Evolutionary conservation across 352 stramenopile species (phyloP).

Genomic region (Pythium scleroteichum): DNA sequence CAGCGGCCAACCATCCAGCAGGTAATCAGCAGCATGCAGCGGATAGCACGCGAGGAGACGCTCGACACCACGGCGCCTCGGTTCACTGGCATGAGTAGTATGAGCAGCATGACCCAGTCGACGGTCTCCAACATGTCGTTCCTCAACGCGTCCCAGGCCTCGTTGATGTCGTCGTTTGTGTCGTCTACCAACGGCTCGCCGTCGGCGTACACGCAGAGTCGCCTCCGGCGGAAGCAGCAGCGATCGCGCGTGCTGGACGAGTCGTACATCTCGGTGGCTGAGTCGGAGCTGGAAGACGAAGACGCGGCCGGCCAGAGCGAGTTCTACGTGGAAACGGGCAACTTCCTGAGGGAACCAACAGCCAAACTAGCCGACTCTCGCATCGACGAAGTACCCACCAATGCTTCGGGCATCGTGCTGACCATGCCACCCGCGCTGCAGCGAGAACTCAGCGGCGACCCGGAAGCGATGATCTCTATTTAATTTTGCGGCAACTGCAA

Average conservation of each 20-base stretch:
- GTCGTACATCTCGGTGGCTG: constrained; percentile 31
- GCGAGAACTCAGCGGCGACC: constrained; percentile 21
- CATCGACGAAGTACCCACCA: constrained; percentile 27
- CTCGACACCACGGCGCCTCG: constrained; percentile 48
- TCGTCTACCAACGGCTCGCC: constrained; percentile 13
- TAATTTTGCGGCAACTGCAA: constrained; percentile 13
- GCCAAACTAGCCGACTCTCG: constrained; percentile 23
- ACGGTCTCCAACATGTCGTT: constrained; percentile 30
- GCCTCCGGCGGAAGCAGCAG: constrained; percentile 15
- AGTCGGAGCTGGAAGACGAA: constrained; percentile 33
- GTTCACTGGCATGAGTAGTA: constrained; percentile 32
- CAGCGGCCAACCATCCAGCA: constrained; percentile 85
- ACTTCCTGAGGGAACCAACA: constrained; percentile 24
- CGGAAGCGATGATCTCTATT: constrained; percentile 35
- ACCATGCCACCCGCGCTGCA: constrained; percentile 15
- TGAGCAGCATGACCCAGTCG: constrained; percentile 31
- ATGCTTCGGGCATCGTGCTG: not conserved
- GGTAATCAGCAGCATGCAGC: constrained; percentile 81
- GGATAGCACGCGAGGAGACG: constrained; percentile 77
- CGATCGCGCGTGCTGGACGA: constrained; percentile 22
- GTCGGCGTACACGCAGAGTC: constrained; percentile 25
- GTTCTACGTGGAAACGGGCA: constrained; percentile 30
- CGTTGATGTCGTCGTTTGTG: constrained; percentile 22
- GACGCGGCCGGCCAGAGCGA: constrained; percentile 22
- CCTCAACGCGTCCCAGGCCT: constrained; percentile 23